Evolutionary conservation across 1,284 basidiomycete genomes (phyloP).

Genomic region (Gymnopus androsaceus): DNA sequence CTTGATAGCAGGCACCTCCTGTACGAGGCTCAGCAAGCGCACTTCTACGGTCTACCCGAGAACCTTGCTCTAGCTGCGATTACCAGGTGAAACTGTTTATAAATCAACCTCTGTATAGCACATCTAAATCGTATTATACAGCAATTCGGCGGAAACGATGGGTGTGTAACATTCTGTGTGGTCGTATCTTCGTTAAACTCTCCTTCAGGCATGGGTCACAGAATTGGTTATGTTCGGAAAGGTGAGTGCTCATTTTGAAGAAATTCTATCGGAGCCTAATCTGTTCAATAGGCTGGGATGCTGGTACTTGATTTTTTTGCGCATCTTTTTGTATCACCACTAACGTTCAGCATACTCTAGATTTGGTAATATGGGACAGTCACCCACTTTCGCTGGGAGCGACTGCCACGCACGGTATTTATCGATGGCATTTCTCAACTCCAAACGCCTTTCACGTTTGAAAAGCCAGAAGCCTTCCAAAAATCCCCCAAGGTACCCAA

Average conservation of each 20-base stretch:
- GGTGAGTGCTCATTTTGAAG: conserved; percentile 25
- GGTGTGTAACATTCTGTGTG: conserved; percentile 28
- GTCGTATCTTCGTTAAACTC: not conserved
- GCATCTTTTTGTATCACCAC: conserved; percentile 32
- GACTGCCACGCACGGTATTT: conserved; percentile 60
- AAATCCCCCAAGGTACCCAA: conserved; percentile 43
- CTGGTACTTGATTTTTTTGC: conserved; percentile 36
- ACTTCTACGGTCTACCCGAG: conserved; percentile 71
- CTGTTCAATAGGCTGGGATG: conserved; percentile 39
- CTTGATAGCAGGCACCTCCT: conserved; percentile 79
- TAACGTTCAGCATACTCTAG: conserved; percentile 14
- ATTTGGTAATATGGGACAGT: conserved; percentile 37
- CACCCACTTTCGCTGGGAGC: conserved; percentile 64
- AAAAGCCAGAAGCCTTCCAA: conserved; percentile 43
- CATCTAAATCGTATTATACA: conserved; percentile 13
- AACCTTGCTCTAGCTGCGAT: conserved; percentile 73
- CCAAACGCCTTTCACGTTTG: conserved; percentile 29
- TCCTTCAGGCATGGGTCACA: conserved; percentile 34
- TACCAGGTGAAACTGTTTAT: conserved; percentile 36
- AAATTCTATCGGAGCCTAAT: not conserved
- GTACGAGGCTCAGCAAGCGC: conserved; percentile 84
- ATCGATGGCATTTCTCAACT: conserved; percentile 57
- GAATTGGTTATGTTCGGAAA: conserved; percentile 47
- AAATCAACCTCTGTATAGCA: not conserved
- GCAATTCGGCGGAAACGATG: conserved; percentile 43